A percentile compares a stretch with the other conserved stretches of the same genome.
Conservation (phyloP, 2,329 filamentous ascomycete genomes). For the Huntiella savannae region DNA sequence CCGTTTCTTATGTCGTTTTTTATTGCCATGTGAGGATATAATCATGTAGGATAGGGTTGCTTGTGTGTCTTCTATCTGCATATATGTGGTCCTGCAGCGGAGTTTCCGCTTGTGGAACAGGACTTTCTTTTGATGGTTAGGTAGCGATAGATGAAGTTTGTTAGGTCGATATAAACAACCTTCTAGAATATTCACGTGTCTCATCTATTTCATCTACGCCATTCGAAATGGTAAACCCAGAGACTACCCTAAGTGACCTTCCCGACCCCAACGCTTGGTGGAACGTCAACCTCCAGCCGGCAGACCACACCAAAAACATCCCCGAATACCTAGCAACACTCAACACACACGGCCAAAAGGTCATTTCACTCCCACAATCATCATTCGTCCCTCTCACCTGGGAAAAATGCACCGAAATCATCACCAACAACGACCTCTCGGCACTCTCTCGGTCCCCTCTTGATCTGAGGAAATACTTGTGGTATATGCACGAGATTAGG, state of each 20-base stretch:
- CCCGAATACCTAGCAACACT: slow-evolving; percentile 49
- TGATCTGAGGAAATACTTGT: slow-evolving; percentile 58
- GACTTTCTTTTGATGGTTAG: too few species aligned
- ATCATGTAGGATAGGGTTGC: too few species aligned
- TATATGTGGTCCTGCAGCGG: too few species aligned
- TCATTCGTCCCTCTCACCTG: slow-evolving; percentile 47
- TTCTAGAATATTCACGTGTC: too few species aligned
- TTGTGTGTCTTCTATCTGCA: too few species aligned
- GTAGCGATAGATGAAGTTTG: too few species aligned
- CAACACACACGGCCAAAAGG: slow-evolving; percentile 46
- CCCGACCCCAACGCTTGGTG: slow-evolving; percentile 40
- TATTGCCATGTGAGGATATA: too few species aligned
- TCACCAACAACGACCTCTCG: slow-evolving; percentile 48
- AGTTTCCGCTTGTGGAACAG: too few species aligned
- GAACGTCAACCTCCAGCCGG: slow-evolving; percentile 57
- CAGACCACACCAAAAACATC: slow-evolving; percentile 44
- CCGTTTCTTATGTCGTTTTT: too few species aligned
- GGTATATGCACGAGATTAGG: slow-evolving; percentile 45
- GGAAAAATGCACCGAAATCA: slow-evolving; percentile 46
- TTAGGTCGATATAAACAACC: too few species aligned
- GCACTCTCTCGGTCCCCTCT: slow-evolving; percentile 59
- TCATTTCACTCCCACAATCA: slow-evolving; percentile 52
- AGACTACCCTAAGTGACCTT: too few species aligned
- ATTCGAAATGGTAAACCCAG: background rate
- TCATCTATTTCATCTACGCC: background rate